phyloP scores from a whole-genome alignment of 2,329 filamentous ascomycete species.

The Chaetomiaceae sp. region DNA sequence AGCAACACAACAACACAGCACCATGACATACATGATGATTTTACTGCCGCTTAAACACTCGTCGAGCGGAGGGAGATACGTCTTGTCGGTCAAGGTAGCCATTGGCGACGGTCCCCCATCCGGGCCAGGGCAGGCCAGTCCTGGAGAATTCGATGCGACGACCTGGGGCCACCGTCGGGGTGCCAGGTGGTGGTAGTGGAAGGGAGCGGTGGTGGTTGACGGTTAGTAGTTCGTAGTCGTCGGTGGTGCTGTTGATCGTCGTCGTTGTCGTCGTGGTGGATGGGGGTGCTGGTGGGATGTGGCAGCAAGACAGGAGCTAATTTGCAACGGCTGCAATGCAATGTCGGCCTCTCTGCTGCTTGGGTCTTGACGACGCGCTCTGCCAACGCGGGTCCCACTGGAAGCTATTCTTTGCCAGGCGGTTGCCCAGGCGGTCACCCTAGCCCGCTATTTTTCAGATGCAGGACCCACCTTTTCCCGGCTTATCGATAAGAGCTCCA shows the following conservation, averaged over 20 bases:
- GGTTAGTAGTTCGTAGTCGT: no score
- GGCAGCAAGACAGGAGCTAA: background rate
- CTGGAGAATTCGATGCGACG: conserved; percentile 9
- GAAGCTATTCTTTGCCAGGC: background rate
- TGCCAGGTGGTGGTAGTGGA: background rate
- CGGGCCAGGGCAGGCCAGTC: conserved; percentile 16
- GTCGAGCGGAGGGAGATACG: conserved; percentile 80
- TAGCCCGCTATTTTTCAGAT: conserved; percentile 10
- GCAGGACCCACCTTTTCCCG: background rate
- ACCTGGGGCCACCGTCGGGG: conserved; percentile 5
- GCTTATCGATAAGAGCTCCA: conserved; percentile 14
- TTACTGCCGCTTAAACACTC: conserved; percentile 77
- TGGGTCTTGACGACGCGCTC: conserved; percentile 14
- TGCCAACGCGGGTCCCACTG: conserved; percentile 10
- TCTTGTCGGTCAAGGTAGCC: conserved; percentile 63
- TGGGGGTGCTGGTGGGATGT: background rate
- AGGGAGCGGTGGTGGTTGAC: conserved; percentile 3
- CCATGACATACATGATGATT: conserved; percentile 73
- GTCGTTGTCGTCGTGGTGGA: background rate
- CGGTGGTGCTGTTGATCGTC: no score
- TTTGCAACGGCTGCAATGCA: background rate
- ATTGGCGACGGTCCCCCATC: conserved; percentile 56
- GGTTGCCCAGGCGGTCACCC: conserved; percentile 7
- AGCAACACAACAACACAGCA: no score
- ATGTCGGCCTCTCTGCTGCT: no score